Evolutionary conservation across 352 stramenopile genomes (phyloP).

Genomic region (Phytophthora europaea): DNA sequence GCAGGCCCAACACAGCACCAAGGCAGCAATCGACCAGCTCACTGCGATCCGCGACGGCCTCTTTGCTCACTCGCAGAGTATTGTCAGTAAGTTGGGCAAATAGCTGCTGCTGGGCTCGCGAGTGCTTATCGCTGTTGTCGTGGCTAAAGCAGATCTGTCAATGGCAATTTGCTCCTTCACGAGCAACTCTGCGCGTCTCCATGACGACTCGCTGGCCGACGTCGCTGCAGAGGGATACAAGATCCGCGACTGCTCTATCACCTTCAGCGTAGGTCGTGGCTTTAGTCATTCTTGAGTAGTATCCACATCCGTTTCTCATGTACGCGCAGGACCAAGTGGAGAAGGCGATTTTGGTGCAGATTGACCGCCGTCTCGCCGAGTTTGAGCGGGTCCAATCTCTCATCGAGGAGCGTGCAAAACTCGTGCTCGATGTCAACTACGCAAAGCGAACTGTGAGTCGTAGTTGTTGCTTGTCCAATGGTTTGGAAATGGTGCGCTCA

Average conservation of each 20-base stretch:
- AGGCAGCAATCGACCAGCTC: slow-evolving; percentile 53
- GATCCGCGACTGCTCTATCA: slow-evolving; percentile 33
- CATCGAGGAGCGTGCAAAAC: slow-evolving; percentile 55
- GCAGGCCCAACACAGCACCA: slow-evolving; percentile 54
- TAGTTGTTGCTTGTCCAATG: not conserved
- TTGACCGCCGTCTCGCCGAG: slow-evolving; percentile 53
- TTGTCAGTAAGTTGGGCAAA: slow-evolving; percentile 49
- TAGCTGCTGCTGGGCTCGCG: not conserved
- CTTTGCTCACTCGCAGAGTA: slow-evolving; percentile 54
- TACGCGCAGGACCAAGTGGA: slow-evolving; percentile 51
- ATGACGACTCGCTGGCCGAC: slow-evolving; percentile 16
- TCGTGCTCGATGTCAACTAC: slow-evolving; percentile 81
- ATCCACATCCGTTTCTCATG: not conserved
- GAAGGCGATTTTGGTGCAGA: slow-evolving; percentile 41
- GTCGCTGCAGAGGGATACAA: slow-evolving; percentile 22
- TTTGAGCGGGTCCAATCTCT: slow-evolving; percentile 48
- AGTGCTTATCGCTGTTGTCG: not conserved
- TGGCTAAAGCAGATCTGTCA: slow-evolving; percentile 36
- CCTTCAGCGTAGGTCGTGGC: slow-evolving; percentile 33
- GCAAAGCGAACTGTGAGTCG: slow-evolving; percentile 63
- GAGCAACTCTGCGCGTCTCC: slow-evolving; percentile 29
- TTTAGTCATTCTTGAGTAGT: not conserved
- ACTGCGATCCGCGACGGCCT: slow-evolving; percentile 48
- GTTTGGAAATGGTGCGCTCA: not conserved
- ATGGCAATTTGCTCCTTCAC: slow-evolving; percentile 41